These are phyloP conservation scores for Chrysanthemum lavandulifolium DNA, from an alignment of 129 eudicot species.

Conservation along the genomic window DNA sequence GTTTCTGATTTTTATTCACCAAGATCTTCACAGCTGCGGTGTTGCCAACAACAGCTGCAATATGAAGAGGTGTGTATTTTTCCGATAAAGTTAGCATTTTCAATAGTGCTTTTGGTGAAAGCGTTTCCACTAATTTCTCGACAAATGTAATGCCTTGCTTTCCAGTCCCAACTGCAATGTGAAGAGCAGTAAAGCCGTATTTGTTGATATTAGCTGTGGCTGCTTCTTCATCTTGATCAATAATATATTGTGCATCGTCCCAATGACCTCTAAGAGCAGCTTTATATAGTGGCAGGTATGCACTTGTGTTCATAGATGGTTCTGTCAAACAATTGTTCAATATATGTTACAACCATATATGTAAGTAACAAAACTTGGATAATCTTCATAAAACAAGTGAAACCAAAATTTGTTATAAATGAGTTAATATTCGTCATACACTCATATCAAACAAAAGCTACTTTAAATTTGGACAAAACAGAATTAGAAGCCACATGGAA, in stretches of 20 bases:
- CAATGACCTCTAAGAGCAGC: conserved; percentile 50
- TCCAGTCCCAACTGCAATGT: conserved; percentile 41
- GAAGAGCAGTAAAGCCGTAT: conserved; percentile 33
- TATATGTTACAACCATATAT: not conserved
- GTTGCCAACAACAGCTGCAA: conserved; percentile 43
- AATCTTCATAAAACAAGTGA: not conserved
- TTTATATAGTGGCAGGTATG: conserved; percentile 37
- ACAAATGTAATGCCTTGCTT: conserved; percentile 41
- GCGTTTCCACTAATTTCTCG: conserved; percentile 30
- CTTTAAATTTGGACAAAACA: not conserved
- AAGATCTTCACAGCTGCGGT: conserved; percentile 33
- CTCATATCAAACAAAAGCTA: not conserved
- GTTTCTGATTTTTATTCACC: conserved; percentile 23
- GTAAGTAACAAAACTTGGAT: not conserved
- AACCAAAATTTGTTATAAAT: not conserved
- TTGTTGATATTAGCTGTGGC: conserved; percentile 35
- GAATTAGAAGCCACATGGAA: conserved; percentile 10
- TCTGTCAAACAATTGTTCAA: conserved; percentile 28
- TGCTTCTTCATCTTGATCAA: conserved; percentile 30
- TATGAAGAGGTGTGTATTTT: conserved; percentile 40
- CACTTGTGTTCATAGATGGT: conserved; percentile 21
- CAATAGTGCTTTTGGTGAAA: conserved; percentile 26
- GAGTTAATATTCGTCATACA: not conserved
- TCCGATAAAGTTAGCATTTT: conserved; percentile 34
- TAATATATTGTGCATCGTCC: conserved; percentile 32